These are phyloP conservation scores for Labyrinthula sp. DNA, from an alignment of 352 stramenopile genomes.

Conservation along the genomic window DNA sequence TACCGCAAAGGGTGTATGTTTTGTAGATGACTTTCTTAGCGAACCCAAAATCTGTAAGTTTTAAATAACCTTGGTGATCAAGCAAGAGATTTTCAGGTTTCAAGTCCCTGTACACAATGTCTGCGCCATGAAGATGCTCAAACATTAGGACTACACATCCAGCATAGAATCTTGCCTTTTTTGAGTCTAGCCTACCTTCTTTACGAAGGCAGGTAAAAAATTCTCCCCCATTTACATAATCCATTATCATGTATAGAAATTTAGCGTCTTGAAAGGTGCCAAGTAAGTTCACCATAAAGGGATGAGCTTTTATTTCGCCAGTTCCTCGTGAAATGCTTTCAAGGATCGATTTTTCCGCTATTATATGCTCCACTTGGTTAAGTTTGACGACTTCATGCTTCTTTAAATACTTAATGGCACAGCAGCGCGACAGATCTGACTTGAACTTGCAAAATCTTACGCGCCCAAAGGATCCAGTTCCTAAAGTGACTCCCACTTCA, in stretches of 20 bases:
- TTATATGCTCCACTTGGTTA: constrained; percentile 87
- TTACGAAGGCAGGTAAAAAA: constrained; percentile 86
- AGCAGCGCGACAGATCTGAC: constrained; percentile 56
- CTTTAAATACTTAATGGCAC: constrained; percentile 91
- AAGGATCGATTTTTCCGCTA: constrained; percentile 82
- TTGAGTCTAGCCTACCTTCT: constrained; percentile 72
- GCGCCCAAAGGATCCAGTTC: constrained; percentile 81
- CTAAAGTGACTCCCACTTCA: constrained; percentile 78
- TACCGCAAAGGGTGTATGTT: constrained; percentile 61
- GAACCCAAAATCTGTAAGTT: constrained; percentile 62
- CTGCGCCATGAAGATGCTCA: constrained; percentile 67
- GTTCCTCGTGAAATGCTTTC: constrained; percentile 34
- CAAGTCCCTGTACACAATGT: constrained; percentile 91
- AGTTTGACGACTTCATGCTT: constrained; percentile 82
- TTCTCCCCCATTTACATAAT: constrained; percentile 86
- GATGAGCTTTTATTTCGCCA: constrained; percentile 53
- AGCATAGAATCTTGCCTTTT: constrained; percentile 51
- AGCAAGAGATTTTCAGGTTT: constrained; percentile 81
- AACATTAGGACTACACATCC: constrained; percentile 81
- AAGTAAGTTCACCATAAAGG: constrained; percentile 83
- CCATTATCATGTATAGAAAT: constrained; percentile 89
- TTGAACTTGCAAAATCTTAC: constrained; percentile 84
- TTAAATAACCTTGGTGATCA: constrained; percentile 75
- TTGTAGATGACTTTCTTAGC: constrained; percentile 79
- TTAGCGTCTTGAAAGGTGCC: constrained; percentile 76